Conservation (phyloP, 2,329 filamentous ascomycete species). For the Gremmenia infestans region DNA sequence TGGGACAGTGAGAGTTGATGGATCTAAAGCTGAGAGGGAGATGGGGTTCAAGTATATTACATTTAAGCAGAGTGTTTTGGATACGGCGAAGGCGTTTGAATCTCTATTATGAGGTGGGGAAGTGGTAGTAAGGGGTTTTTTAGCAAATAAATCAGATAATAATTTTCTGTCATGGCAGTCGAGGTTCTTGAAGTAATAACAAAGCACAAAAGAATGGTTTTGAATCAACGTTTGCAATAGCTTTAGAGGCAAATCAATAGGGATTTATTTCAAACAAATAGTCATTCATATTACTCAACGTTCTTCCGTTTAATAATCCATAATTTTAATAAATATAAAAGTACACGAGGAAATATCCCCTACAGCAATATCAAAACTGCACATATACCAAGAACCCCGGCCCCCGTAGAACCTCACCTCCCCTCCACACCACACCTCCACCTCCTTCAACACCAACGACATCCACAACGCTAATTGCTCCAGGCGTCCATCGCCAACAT, state of each 20-base stretch:
- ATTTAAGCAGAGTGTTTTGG: constrained; percentile 28
- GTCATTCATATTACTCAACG: too few relatives aligned
- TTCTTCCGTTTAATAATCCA: too few relatives aligned
- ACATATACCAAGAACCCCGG: not conserved
- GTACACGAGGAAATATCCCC: too few relatives aligned
- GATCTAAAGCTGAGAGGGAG: constrained; percentile 26
- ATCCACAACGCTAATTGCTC: not conserved
- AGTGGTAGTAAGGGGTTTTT: too few relatives aligned
- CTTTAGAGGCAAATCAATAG: too few relatives aligned
- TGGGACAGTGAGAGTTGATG: constrained; percentile 22
- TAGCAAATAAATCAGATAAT: too few relatives aligned
- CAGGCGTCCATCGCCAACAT: constrained; percentile 18
- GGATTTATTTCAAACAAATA: too few relatives aligned
- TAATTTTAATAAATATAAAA: too few relatives aligned
- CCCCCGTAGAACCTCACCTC: constrained; percentile 1
- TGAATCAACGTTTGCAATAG: too few relatives aligned
- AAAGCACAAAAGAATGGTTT: too few relatives aligned
- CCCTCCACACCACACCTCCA: not conserved
- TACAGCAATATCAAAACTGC: not conserved
- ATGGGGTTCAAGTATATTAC: constrained; percentile 28
- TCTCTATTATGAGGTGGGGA: constrained; percentile 9
- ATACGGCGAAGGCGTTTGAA: constrained; percentile 34
- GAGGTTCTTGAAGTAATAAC: too few relatives aligned
- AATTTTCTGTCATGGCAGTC: too few relatives aligned
- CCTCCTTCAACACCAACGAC: not conserved